Conservation (phyloP, 2,329 filamentous ascomycete species). For the Monilinia polystroma region DNA sequence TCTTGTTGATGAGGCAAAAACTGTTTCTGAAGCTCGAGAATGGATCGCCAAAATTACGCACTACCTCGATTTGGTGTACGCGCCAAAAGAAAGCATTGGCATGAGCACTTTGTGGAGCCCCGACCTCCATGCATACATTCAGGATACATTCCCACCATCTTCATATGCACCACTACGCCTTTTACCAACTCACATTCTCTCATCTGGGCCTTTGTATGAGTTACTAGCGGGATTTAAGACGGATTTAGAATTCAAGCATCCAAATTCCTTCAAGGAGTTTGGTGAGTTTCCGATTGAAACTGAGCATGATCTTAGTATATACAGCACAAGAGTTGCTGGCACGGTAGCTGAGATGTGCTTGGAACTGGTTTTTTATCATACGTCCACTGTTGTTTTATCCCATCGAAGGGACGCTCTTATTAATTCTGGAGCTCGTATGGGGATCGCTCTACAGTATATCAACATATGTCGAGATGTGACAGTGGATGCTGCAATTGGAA, state of each 20-base stretch:
- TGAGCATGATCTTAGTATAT: conserved; percentile 59
- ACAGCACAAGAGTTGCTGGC: conserved; percentile 67
- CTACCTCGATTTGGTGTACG: conserved; percentile 57
- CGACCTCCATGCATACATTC: conserved; percentile 29
- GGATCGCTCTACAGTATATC: conserved; percentile 71
- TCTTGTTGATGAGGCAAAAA: conserved; percentile 63
- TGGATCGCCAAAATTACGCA: conserved; percentile 59
- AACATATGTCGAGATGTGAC: conserved; percentile 75
- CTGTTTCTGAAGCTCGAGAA: conserved; percentile 50
- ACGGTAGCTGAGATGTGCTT: conserved; percentile 70
- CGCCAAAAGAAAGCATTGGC: conserved; percentile 34
- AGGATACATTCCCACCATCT: conserved; percentile 36
- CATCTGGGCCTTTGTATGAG: conserved; percentile 58
- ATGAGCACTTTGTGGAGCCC: conserved; percentile 25
- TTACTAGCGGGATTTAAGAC: conserved; percentile 68
- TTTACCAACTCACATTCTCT: conserved; percentile 57
- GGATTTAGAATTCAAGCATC: conserved; percentile 56
- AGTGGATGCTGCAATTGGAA: conserved; percentile 61
- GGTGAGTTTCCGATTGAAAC: conserved; percentile 55
- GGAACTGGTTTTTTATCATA: conserved; percentile 63
- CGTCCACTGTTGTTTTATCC: conserved; percentile 25
- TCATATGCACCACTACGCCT: conserved; percentile 52
- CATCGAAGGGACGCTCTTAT: conserved; percentile 48
- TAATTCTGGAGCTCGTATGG: conserved; percentile 62
- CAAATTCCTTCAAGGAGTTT: conserved; percentile 28